phyloP scores from a whole-genome alignment of 2,329 filamentous ascomycete genomes.

The Zasmidium cellare region DNA sequence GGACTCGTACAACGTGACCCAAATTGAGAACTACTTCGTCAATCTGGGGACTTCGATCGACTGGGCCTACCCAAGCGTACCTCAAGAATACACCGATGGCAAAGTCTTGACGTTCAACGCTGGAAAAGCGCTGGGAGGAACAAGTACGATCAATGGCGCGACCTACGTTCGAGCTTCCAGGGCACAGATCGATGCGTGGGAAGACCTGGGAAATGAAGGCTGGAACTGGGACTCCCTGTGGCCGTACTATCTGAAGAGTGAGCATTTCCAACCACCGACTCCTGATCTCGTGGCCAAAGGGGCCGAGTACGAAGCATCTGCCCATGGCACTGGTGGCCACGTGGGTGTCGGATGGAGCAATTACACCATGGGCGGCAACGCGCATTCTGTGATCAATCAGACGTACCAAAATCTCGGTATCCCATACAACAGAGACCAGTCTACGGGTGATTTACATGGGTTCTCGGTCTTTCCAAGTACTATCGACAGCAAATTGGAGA shows the following conservation, averaged over 20 bases:
- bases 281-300: constrained; percentile 4
- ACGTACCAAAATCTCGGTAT: constrained; percentile 39
- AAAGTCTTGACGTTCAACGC: constrained; percentile 10
- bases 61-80: constrained; percentile 4
- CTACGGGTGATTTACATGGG: constrained; percentile 46
- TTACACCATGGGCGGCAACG: constrained; percentile 3
- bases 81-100: constrained; percentile 1
- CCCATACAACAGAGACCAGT: constrained; percentile 43
- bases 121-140: constrained; percentile 34
- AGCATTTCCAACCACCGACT: constrained; percentile 5
- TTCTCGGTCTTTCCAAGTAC: constrained; percentile 46
- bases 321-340: constrained; percentile 16
- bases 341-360: constrained; percentile 15
- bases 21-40: constrained; percentile 45
- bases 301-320: constrained; percentile 7
- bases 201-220: constrained; percentile 9
- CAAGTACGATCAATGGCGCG: constrained; percentile 36
- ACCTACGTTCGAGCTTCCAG: constrained; percentile 33
- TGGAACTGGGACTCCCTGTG: constrained; percentile 18
- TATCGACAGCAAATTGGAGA: constrained; percentile 36
- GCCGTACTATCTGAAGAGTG: constrained; percentile 14
- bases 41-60: constrained; percentile 22
- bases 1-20: constrained; percentile 25
- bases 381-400: constrained; percentile 33
- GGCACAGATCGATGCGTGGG: constrained; percentile 19